These are phyloP conservation scores for Colletotrichum graminicola DNA, from an alignment of 2,329 filamentous ascomycete species.

Conservation along the genomic window DNA sequence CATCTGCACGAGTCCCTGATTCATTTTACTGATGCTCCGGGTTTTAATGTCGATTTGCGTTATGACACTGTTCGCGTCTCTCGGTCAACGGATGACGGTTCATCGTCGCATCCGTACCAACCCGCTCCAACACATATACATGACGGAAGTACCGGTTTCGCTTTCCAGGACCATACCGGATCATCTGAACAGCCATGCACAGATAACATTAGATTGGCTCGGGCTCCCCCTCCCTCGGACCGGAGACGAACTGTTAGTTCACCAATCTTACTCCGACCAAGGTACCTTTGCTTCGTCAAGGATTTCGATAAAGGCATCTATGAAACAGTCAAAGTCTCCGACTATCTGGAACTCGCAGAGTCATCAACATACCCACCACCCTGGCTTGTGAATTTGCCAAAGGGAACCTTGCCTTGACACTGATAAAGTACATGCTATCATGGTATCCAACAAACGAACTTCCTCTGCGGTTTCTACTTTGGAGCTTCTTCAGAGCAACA, in stretches of 20 bases:
- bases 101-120: neutral
- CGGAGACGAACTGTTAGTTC: neutral
- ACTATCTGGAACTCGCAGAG: conserved; percentile 39
- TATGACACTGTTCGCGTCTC: conserved; percentile 1
- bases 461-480: neutral
- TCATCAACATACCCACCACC: too few species aligned
- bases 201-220: neutral
- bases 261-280: conserved; percentile 22
- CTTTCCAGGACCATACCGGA: neutral
- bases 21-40: neutral
- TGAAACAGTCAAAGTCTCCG: conserved; percentile 45
- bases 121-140: neutral
- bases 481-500: neutral
- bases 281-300: conserved; percentile 46
- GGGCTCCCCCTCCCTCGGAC: neutral
- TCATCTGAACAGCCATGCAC: neutral
- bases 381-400: neutral
- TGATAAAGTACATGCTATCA: conserved; percentile 1
- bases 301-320: conserved; percentile 38
- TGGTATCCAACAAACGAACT: conserved; percentile 4
- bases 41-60: neutral
- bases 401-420: neutral
- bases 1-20: neutral
- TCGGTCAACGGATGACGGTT: neutral
- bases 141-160: neutral